Evolutionary conservation across 2,329 filamentous ascomycete species (phyloP).

Genomic region (Seiridium cupressi): DNA sequence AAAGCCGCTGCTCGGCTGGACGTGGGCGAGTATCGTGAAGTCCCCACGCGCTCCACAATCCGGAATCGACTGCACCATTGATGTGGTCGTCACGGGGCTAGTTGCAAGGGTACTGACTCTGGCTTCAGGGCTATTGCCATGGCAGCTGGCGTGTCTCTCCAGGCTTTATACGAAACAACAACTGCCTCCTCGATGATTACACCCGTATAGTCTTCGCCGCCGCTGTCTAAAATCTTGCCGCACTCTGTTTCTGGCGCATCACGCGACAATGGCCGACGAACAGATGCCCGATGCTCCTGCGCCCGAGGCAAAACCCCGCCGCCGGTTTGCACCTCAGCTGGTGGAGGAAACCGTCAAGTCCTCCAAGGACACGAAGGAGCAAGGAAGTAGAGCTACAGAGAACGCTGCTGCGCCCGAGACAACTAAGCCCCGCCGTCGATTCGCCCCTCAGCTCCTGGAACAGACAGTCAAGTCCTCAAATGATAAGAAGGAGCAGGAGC

Average conservation of each 20-base stretch:
- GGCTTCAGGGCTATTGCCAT: neutral
- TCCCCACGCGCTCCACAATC: conserved; percentile 9
- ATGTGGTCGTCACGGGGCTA: conserved; percentile 11
- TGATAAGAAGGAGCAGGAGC: neutral
- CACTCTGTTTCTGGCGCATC: neutral
- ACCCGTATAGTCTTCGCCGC: neutral
- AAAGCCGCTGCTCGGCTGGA: neutral
- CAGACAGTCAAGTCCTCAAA: conserved; percentile 25
- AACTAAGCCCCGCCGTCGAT: conserved; percentile 20
- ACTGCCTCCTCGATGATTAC: neutral
- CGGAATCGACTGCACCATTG: conserved; percentile 10
- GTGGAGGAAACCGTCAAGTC: conserved; percentile 29
- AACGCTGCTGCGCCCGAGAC: conserved; percentile 10
- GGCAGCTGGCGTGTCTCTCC: conserved; percentile 5
- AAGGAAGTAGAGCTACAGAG: neutral
- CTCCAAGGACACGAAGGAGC: conserved; percentile 9
- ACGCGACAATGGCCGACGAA: conserved; percentile 22
- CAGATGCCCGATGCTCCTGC: conserved; percentile 20
- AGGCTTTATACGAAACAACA: neutral
- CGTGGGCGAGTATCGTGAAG: conserved; percentile 8
- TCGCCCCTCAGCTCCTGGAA: conserved; percentile 31
- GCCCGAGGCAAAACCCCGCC: conserved; percentile 6
- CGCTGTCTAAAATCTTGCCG: neutral
- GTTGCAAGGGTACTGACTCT: conserved; percentile 6
- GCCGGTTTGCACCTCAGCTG: conserved; percentile 31